Evolutionary conservation across 1,284 basidiomycete genomes (phyloP).

Genomic region (Schizophyllum amplum): DNA sequence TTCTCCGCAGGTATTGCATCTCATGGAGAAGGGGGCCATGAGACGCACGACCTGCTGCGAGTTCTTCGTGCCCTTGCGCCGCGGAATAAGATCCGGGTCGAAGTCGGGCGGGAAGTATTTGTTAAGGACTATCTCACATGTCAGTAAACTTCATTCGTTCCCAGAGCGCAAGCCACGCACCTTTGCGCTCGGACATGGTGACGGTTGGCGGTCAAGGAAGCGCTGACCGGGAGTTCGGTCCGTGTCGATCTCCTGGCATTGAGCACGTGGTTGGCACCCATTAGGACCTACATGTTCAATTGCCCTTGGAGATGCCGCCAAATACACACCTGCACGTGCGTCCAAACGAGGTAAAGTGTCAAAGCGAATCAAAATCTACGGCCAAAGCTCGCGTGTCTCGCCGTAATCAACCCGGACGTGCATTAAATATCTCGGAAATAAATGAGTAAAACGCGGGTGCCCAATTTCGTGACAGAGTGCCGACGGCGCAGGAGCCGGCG

Average conservation of each 20-base stretch:
- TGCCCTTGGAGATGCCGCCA: too few species aligned
- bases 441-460: too few species aligned
- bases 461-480: too few species aligned
- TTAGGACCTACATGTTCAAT: too few species aligned
- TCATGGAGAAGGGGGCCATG: conserved; percentile 99
- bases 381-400: too few species aligned
- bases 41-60: conserved; percentile 94
- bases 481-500: too few species aligned
- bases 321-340: too few species aligned
- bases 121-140: conserved; percentile 59
- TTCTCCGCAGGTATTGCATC: conserved; percentile 93
- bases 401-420: too few species aligned
- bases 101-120: conserved; percentile 94
- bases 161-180: not conserved
- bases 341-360: too few species aligned
- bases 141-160: not conserved
- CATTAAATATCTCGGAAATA: too few species aligned
- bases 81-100: conserved; percentile 93
- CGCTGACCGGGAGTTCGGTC: not conserved
- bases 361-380: too few species aligned
- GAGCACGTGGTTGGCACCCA: not conserved
- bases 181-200: conserved; percentile 14
- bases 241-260: not conserved
- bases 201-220: not conserved
- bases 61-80: conserved; percentile 84